Percentiles rank a stretch among this genome's conserved stretches.
Conservation (phyloP, 768 basidiomycete genomes). For the Lentinula sp. region DNA sequence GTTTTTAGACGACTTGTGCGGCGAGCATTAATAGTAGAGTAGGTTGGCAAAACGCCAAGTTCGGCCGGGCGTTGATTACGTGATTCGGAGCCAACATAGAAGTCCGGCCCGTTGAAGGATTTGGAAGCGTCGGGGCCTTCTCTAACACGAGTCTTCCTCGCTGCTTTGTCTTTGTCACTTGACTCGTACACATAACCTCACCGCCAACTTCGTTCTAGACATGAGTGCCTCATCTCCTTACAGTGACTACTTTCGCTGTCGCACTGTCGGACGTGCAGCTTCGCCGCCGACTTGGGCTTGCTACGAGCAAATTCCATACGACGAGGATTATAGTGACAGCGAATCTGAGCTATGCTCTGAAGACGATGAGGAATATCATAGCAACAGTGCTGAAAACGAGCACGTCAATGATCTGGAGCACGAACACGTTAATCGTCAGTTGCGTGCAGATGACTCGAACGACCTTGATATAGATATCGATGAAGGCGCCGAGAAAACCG, state of each 20-base stretch:
- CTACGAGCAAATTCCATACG: constrained; percentile 83
- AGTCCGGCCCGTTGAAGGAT: not conserved
- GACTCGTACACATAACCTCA: not conserved
- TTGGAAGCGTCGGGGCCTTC: not conserved
- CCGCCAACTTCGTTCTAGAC: not conserved
- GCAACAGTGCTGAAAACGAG: constrained; percentile 14
- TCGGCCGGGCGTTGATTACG: no score
- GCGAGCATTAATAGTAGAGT: not conserved
- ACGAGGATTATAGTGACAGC: constrained; percentile 55
- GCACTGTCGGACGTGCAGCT: constrained; percentile 72
- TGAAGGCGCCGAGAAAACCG: constrained; percentile 35
- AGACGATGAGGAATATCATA: constrained; percentile 61
- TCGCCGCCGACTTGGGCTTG: constrained; percentile 87
- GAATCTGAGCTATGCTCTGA: constrained; percentile 66
- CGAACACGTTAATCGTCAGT: constrained; percentile 24
- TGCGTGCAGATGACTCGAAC: constrained; percentile 18
- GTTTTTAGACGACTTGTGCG: no score
- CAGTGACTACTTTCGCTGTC: constrained; percentile 50
- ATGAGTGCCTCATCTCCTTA: constrained; percentile 35
- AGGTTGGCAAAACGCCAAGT: not conserved
- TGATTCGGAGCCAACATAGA: no score
- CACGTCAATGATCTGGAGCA: constrained; percentile 26
- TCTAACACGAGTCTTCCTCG: not conserved
- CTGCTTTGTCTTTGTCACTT: not conserved
- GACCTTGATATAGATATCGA: constrained; percentile 53